Evolutionary conservation across 495 filamentous ascomycete genomes (phyloP).

Genomic region (Lindgomyces ingoldianus): DNA sequence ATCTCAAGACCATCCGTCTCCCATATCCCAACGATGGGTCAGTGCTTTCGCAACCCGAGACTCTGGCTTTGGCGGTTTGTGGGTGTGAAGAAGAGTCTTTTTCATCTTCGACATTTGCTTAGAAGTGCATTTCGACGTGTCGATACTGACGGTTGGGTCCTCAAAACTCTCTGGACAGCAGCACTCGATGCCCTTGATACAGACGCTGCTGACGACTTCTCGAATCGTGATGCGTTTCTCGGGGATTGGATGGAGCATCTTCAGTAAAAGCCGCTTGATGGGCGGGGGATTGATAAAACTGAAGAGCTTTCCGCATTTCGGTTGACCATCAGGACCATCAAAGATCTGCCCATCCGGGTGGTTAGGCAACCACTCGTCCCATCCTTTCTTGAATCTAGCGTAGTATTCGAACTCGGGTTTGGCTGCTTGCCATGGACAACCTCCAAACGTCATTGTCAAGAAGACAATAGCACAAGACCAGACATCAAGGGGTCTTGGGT

Average conservation of each 20-base stretch:
- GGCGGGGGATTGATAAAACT: constrained; percentile 52
- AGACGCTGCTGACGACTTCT: constrained; percentile 61
- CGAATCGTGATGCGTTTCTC: constrained; percentile 63
- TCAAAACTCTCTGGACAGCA: constrained; percentile 53
- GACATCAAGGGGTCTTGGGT: constrained; percentile 72
- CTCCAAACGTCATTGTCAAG: constrained; percentile 65
- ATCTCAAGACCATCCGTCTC: constrained; percentile 36
- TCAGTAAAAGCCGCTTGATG: constrained; percentile 64
- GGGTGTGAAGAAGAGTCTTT: constrained; percentile 38
- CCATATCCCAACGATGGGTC: constrained; percentile 42
- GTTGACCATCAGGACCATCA: constrained; percentile 48
- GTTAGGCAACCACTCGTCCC: constrained; percentile 60
- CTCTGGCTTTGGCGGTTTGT: constrained; percentile 39
- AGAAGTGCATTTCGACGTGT: constrained; percentile 20
- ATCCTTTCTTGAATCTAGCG: constrained; percentile 59
- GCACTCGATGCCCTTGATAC: constrained; percentile 69
- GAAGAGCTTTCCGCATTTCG: constrained; percentile 52
- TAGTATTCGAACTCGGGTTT: constrained; percentile 53
- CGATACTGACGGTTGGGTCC: constrained; percentile 34
- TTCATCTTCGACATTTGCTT: constrained; percentile 26
- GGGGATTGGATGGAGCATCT: constrained; percentile 75
- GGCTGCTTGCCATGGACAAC: constrained; percentile 65
- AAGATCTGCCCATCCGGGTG: constrained; percentile 52
- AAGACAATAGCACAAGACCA: constrained; percentile 79
- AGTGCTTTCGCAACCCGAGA: constrained; percentile 30